Evolutionary conservation across 225 moss, liverwort and hornwort genomes (phyloP).

Genomic region (Takakia lepidozioides): DNA sequence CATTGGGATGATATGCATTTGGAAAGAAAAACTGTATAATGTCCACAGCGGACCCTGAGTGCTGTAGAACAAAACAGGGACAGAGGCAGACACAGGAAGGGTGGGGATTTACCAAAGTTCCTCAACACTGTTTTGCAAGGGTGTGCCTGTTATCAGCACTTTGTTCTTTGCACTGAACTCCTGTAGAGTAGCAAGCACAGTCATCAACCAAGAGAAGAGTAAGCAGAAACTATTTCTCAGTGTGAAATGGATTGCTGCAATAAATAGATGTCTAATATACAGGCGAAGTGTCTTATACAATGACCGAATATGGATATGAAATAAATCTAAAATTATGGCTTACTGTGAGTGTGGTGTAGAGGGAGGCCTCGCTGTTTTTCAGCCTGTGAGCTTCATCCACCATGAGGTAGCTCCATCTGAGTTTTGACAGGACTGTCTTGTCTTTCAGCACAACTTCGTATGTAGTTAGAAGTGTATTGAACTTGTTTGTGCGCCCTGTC

Average conservation of each 20-base stretch:
- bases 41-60: too few species aligned
- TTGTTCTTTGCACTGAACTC: constrained; percentile 98
- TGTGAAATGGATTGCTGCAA: too few species aligned
- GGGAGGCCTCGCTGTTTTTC: constrained; percentile 96
- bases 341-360: constrained; percentile 70
- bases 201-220: too few species aligned
- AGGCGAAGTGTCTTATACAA: too few species aligned
- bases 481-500: constrained; percentile 78
- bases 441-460: constrained; percentile 99
- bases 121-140: constrained; percentile 97
- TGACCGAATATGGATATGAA: too few species aligned
- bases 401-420: constrained; percentile 96
- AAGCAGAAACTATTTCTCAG: too few species aligned
- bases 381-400: constrained; percentile 98
- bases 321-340: too few species aligned
- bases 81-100: constrained; percentile 1
- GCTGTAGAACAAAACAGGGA: background rate
- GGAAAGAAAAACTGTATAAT: too few species aligned
- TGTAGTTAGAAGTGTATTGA: constrained; percentile 83
- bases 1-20: too few species aligned
- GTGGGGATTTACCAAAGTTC: constrained; percentile 77
- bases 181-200: too few species aligned
- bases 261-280: too few species aligned
- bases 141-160: constrained; percentile 95
- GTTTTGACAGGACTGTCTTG: constrained; percentile 82